Percentiles rank a stretch among this genome's conserved stretches.
phyloP scores from a whole-genome alignment of 768 basidiomycete species.

The Russula griseocarnosa region DNA sequence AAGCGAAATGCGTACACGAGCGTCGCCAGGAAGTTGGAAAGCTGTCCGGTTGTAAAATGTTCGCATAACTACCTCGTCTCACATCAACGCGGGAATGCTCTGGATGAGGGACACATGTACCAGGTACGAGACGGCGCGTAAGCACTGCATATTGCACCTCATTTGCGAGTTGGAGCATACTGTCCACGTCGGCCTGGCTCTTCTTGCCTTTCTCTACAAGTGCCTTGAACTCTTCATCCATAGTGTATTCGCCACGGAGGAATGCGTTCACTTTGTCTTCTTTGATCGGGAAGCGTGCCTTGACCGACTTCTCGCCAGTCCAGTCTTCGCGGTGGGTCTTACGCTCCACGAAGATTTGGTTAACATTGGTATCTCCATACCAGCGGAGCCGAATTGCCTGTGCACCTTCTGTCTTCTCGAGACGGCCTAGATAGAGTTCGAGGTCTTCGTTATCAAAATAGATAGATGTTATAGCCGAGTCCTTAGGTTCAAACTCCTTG shows the following conservation, averaged over 20 bases:
- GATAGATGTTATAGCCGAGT: slow-evolving; percentile 93
- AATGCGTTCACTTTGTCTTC: slow-evolving; percentile 92
- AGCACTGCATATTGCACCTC: slow-evolving; percentile 92
- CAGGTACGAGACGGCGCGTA: slow-evolving; percentile 76
- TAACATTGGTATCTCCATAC: slow-evolving; percentile 87
- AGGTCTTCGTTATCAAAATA: slow-evolving; percentile 97
- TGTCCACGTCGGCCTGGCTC: slow-evolving; percentile 83
- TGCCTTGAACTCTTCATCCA: slow-evolving; percentile 89
- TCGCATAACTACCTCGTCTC: slow-evolving; percentile 65
- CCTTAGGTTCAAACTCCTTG: slow-evolving; percentile 85
- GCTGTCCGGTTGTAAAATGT: slow-evolving; percentile 99
- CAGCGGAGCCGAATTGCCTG: slow-evolving; percentile 94
- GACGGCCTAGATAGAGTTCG: slow-evolving; percentile 90
- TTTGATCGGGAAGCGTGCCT: slow-evolving; percentile 93
- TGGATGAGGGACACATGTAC: slow-evolving; percentile 43
- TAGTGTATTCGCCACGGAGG: slow-evolving; percentile 82
- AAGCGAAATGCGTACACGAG: slow-evolving; percentile 96
- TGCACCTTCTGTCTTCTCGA: slow-evolving; percentile 98
- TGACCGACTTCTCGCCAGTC: slow-evolving; percentile 99
- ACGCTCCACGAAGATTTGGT: slow-evolving; percentile 83
- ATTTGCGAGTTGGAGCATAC: slow-evolving; percentile 93
- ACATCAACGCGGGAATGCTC: not conserved
- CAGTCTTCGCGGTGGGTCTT: slow-evolving; percentile 97
- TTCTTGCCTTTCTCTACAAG: slow-evolving; percentile 89
- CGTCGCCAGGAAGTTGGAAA: slow-evolving; percentile 97